phyloP scores from a whole-genome alignment of 192 early-diverging fungal genomes.

The Dissophora globulifera region DNA sequence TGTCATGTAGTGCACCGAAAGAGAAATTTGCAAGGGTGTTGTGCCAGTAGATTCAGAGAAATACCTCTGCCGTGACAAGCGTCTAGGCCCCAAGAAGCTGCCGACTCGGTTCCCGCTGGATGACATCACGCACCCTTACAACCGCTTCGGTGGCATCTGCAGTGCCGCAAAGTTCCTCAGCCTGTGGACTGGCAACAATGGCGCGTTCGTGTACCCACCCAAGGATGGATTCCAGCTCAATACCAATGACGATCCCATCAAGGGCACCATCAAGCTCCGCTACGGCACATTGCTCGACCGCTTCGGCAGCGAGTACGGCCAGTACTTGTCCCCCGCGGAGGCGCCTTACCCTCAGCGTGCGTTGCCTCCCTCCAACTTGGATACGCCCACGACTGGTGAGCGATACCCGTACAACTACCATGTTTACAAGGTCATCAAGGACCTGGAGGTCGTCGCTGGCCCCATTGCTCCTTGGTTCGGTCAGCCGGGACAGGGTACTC shows the following conservation, averaged over 20 bases:
- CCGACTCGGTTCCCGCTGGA: conserved; percentile 20
- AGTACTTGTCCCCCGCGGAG: conserved; percentile 28
- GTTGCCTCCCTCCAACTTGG: conserved; percentile 39
- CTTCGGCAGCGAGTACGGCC: conserved; percentile 42
- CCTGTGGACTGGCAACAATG: conserved; percentile 26
- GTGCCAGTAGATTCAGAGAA: conserved; percentile 12
- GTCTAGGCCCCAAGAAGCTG: conserved; percentile 37
- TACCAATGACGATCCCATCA: conserved; percentile 4
- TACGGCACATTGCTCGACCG: conserved; percentile 19
- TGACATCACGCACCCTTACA: conserved; percentile 35
- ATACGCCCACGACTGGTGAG: conserved; percentile 2
- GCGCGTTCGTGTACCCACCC: conserved; percentile 16
- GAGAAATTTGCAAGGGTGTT: conserved; percentile 33
- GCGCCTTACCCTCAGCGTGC: conserved; percentile 37
- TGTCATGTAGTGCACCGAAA: too few species aligned
- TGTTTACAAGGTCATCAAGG: conserved; percentile 27
- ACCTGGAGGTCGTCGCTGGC: conserved; percentile 18
- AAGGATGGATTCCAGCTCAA: conserved; percentile 16
- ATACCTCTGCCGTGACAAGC: conserved; percentile 28
- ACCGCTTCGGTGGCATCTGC: conserved; percentile 36
- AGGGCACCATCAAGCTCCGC: conserved; percentile 18
- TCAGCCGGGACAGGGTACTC: conserved; percentile 32
- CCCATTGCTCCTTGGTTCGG: conserved; percentile 40
- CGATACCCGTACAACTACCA: conserved; percentile 33
- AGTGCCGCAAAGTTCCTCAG: conserved; percentile 29